Evolutionary conservation across 345 rosid species (phyloP).

Genomic region (thale cress (Arabidopsis thaliana)): DNA sequence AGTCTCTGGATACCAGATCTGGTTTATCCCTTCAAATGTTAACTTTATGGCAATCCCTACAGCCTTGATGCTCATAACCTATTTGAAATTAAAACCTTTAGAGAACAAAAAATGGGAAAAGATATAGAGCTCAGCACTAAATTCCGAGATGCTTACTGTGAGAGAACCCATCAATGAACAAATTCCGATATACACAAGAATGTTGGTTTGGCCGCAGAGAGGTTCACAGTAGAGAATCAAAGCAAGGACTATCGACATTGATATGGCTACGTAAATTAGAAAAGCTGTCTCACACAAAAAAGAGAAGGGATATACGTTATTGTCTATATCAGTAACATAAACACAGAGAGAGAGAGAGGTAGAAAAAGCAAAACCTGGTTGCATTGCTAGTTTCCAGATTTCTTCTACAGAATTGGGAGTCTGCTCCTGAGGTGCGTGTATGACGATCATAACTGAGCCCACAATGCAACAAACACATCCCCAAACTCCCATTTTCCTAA

Average conservation of each 20-base stretch:
- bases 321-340: neutral
- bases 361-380: conserved; percentile 60
- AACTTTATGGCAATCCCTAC: conserved; percentile 93
- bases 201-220: conserved; percentile 77
- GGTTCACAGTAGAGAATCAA: conserved; percentile 88
- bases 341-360: conserved; percentile 1
- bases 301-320: conserved; percentile 16
- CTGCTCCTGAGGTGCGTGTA: conserved; percentile 92
- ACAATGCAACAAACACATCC: conserved; percentile 90
- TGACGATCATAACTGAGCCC: conserved; percentile 85
- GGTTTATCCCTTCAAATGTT: conserved; percentile 82
- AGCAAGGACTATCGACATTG: conserved; percentile 71
- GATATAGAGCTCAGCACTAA: neutral
- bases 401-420: conserved; percentile 73
- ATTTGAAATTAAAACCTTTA: conserved; percentile 11
- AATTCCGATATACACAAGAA: conserved; percentile 84
- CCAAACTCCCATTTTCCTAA: conserved; percentile 75
- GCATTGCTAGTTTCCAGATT: conserved; percentile 83
- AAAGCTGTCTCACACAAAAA: conserved; percentile 62
- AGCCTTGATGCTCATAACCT: conserved; percentile 97
- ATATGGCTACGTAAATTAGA: conserved; percentile 68
- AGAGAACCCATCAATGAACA: conserved; percentile 89
- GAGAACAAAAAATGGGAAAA: neutral
- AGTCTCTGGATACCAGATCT: conserved; percentile 81
- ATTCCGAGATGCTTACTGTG: conserved; percentile 54